phyloP scores from a whole-genome alignment of 106 monocot species.

The Platanthera guangdongensis region DNA sequence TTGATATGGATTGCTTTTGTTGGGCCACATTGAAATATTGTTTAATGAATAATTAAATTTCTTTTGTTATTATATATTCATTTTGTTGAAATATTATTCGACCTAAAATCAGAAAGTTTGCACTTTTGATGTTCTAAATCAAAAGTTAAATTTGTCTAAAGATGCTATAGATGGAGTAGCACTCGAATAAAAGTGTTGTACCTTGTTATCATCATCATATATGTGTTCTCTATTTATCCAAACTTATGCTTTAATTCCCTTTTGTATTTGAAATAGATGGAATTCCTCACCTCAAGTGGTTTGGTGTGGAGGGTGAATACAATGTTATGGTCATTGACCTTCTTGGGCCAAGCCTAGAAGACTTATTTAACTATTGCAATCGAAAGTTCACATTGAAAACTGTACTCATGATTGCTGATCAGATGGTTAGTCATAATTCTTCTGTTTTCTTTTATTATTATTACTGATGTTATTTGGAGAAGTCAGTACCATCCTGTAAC shows the following conservation, averaged over 20 bases:
- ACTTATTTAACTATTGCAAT: constrained; percentile 58
- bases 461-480: neutral
- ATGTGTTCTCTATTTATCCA: neutral
- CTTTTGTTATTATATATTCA: too few species aligned
- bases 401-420: constrained; percentile 68
- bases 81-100: too few species aligned
- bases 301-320: constrained; percentile 57
- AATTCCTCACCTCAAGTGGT: constrained; percentile 55
- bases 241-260: neutral
- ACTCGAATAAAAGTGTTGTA: too few species aligned
- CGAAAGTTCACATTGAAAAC: constrained; percentile 47
- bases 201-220: neutral
- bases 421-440: constrained; percentile 15
- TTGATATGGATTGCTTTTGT: too few species aligned
- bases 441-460: neutral
- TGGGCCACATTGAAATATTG: too few species aligned
- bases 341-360: constrained; percentile 63
- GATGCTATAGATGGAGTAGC: too few species aligned
- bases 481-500: neutral
- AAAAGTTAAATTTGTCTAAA: too few species aligned
- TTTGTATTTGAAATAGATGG: constrained; percentile 30
- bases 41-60: too few species aligned
- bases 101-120: too few species aligned
- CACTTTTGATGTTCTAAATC: too few species aligned
- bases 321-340: constrained; percentile 68